These are phyloP conservation scores for Eutypa lata DNA, from an alignment of 2,329 filamentous ascomycete genomes.

Conservation along the genomic window DNA sequence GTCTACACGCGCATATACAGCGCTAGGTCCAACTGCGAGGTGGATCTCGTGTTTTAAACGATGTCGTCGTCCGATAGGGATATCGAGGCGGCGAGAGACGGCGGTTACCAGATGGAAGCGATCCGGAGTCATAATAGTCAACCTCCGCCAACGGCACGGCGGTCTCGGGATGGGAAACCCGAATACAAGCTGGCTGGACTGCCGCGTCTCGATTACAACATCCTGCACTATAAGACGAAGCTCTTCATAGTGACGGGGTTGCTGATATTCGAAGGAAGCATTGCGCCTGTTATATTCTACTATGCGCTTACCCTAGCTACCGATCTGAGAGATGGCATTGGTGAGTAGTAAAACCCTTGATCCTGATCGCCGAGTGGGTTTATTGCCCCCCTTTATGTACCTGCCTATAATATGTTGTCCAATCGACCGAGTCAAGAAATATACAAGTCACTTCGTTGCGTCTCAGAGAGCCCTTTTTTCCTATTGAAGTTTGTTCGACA, in stretches of 20 bases:
- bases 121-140: background rate
- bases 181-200: slow-evolving; percentile 19
- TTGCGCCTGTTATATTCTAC: slow-evolving; percentile 51
- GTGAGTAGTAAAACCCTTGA: slow-evolving; percentile 31
- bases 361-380: slow-evolving; percentile 17
- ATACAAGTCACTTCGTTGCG: no score
- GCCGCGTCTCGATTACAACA: slow-evolving; percentile 34
- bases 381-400: no score
- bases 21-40: no score
- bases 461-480: no score
- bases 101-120: background rate
- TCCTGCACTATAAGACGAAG: slow-evolving; percentile 36
- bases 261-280: slow-evolving; percentile 43
- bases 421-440: no score
- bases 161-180: slow-evolving; percentile 8
- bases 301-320: slow-evolving; percentile 44
- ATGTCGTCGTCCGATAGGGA: no score
- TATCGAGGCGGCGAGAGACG: no score
- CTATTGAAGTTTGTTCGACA: no score
- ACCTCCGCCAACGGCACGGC: background rate
- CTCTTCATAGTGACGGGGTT: slow-evolving; percentile 45
- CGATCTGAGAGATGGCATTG: slow-evolving; percentile 31
- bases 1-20: no score
- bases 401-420: no score
- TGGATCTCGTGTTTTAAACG: no score